Conservation (phyloP, 805 yeast genomes). For the Candida ipomoeae region DNA sequence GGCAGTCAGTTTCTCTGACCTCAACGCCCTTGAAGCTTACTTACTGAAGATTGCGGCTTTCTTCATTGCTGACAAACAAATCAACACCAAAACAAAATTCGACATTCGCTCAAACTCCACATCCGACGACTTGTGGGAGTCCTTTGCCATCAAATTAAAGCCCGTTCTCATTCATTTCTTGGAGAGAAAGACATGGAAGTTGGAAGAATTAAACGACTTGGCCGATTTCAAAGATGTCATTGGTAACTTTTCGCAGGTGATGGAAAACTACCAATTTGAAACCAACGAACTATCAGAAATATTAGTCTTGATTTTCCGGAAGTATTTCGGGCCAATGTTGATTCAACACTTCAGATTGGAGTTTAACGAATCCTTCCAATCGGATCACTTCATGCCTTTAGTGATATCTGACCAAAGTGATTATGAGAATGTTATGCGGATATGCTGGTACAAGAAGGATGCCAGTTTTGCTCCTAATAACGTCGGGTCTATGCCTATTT, state of each 20-base stretch:
- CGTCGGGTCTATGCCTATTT: constrained; percentile 54
- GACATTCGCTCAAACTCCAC: constrained; percentile 59
- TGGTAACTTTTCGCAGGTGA: constrained; percentile 68
- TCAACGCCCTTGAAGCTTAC: constrained; percentile 47
- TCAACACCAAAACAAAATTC: constrained; percentile 59
- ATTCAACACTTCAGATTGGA: constrained; percentile 54
- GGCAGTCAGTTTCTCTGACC: constrained; percentile 25
- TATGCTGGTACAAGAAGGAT: constrained; percentile 65
- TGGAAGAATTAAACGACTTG: constrained; percentile 41
- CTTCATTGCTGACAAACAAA: constrained; percentile 67
- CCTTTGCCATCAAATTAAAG: constrained; percentile 52
- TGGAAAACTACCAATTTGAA: constrained; percentile 68
- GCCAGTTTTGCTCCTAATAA: constrained; percentile 42
- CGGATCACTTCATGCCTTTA: constrained; percentile 89
- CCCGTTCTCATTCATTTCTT: constrained; percentile 53
- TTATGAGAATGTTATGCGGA: constrained; percentile 58
- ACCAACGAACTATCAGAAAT: constrained; percentile 59
- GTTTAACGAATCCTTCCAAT: constrained; percentile 59
- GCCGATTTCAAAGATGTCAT: constrained; percentile 55
- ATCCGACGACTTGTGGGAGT: constrained; percentile 72
- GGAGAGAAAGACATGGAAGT: constrained; percentile 30
- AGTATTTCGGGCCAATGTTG: constrained; percentile 53
- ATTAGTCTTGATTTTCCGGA: constrained; percentile 52
- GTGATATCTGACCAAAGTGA: constrained; percentile 55
- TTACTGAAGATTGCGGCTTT: constrained; percentile 68